Evolutionary conservation across 1,284 basidiomycete species (phyloP).

Genomic region (Stygiomarasmius scandens): DNA sequence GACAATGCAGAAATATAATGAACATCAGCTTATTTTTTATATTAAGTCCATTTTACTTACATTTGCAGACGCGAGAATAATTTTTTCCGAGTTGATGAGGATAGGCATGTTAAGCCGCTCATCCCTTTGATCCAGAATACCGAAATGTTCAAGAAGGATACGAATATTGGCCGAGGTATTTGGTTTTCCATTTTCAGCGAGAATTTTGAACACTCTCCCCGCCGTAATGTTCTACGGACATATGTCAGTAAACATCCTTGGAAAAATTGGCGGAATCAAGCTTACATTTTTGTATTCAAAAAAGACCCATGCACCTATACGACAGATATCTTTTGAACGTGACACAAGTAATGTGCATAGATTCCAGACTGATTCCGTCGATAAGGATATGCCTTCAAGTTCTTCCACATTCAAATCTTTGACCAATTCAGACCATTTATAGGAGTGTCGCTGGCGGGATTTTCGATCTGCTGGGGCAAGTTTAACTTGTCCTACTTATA

Average conservation of each 20-base stretch:
- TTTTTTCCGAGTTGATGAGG: not conserved
- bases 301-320: not conserved
- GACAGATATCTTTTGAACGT: slow-evolving; percentile 1
- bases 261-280: not conserved
- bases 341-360: not conserved
- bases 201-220: not conserved
- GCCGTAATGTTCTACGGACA: not conserved
- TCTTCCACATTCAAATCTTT: not conserved
- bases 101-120: not conserved
- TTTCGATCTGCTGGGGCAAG: not conserved
- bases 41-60: not conserved
- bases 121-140: not conserved
- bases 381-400: not conserved
- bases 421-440: not conserved
- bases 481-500: not conserved
- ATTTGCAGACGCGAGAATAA: not conserved
- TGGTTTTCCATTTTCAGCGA: not conserved
- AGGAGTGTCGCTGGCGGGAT: not conserved
- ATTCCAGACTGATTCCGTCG: not conserved
- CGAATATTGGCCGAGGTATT: too few relatives aligned
- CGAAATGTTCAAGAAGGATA: not conserved
- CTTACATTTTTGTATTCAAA: not conserved
- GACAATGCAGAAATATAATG: not conserved
- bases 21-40: not conserved
- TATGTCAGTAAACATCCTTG: not conserved